phyloP scores from a whole-genome alignment of 208 protist genomes.

The Entamoeba invadens region DNA sequence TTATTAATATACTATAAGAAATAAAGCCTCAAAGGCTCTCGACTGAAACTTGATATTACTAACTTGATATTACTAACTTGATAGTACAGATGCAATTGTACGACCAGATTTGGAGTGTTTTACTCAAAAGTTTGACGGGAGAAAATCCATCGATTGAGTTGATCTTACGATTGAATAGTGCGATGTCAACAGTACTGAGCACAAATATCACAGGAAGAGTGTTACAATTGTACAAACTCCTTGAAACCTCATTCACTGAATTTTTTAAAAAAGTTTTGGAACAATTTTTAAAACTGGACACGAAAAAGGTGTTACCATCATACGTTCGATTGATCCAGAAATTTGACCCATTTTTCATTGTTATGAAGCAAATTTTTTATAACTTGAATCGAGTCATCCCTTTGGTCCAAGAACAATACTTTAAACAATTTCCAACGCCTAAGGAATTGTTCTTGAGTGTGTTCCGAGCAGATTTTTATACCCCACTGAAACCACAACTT shows the following conservation, averaged over 20 bases:
- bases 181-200: background rate
- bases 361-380: background rate
- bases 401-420: background rate
- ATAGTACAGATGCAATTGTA: background rate
- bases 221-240: background rate
- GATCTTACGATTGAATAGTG: background rate
- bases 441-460: background rate
- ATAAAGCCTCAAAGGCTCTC: too few relatives aligned
- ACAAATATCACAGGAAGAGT: background rate
- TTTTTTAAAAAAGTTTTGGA: background rate
- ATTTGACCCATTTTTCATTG: background rate
- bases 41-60: too few relatives aligned
- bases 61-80: background rate
- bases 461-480: background rate
- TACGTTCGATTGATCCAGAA: background rate
- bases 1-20: too few relatives aligned
- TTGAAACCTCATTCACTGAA: background rate
- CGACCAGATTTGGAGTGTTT: background rate
- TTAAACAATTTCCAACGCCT: background rate
- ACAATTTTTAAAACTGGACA: background rate
- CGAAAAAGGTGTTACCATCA: background rate
- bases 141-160: background rate
- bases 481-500: background rate
- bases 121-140: background rate
- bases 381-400: background rate